Percentiles rank a stretch among this genome's conserved stretches.
These are phyloP conservation scores for Voacanga thouarsii DNA, from an alignment of 257 asterid genomes.

Conservation along the genomic window DNA sequence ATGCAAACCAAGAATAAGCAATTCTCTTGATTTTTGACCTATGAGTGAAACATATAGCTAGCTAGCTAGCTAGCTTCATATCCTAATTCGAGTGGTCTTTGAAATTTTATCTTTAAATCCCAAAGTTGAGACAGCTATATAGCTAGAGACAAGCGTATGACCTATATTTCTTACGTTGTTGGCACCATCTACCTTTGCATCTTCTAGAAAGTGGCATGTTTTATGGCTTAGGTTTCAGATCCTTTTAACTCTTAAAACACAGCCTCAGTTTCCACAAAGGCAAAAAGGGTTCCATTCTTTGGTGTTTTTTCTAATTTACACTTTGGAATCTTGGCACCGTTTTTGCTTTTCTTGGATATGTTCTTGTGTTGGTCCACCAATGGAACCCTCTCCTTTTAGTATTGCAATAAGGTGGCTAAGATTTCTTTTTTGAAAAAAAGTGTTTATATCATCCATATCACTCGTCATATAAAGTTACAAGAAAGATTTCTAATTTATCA, in stretches of 20 bases:
- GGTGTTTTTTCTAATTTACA: neutral
- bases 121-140: neutral
- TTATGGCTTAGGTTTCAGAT: conserved; percentile 18
- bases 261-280: conserved; percentile 12
- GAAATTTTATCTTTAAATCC: neutral
- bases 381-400: neutral
- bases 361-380: conserved; percentile 15
- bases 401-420: too few relatives aligned
- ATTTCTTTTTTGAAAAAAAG: too few relatives aligned
- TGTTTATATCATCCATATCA: too few relatives aligned
- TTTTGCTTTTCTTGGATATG: neutral
- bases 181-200: conserved; percentile 9
- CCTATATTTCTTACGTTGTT: neutral
- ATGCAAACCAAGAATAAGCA: neutral
- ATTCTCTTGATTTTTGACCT: neutral
- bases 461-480: too few relatives aligned
- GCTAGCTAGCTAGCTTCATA: neutral
- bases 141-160: neutral
- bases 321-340: neutral
- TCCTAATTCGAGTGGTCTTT: neutral
- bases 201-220: conserved; percentile 12
- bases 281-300: conserved; percentile 8
- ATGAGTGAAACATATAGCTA: too few relatives aligned
- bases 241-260: neutral
- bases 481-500: too few relatives aligned